Base-by-base conservation (phyloP, 345 rosid species). In the Brassica juncea region DNA sequence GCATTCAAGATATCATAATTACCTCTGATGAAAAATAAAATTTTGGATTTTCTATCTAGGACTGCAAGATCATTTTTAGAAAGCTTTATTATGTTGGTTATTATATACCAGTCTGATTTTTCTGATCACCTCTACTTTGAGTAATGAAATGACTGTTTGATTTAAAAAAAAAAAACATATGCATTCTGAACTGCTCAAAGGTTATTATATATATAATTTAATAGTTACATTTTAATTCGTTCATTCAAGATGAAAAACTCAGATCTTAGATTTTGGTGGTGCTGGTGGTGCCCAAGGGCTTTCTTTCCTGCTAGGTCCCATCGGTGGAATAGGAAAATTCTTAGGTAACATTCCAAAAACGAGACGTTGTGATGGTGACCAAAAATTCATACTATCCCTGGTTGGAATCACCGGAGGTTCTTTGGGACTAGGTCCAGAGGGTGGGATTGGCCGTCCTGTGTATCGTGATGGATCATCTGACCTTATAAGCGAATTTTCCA, bases 261-360 rank as follows among this genome's bases (percentile, higher is more conserved):
- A 65, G 8, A 19, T 10, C 11, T 19, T 73, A 15, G 25, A 7
- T 16, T 3, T 61, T 55, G 54, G 30, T 55, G 66, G 73, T 68
- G 6, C 9, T 42, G 49, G 49, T 11, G 49, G 49, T 42, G 49
- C n/a, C 16, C 23, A 14, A 14, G 15, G 57, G 27, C 31, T 34
- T 27, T 52, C 42, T 35, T 21, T 6, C 35, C 25, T 2, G 59
- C 72, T 77, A 4, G 76, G 81, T 63, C 76, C 76, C 3, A 25
- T 15, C 31, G 76, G 76, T 2, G 59, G 72, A 8, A 54, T 28
- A 1, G 61, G 80, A 75, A 44, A 52, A 25, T 69, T 3, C 15
- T 62, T 75, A 10, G 80, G 80, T 32, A 77, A 76, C 68, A 76
- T 76, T 68, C 37, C 21, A 23, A 68, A 76, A 69, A 3, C 11